These are phyloP conservation scores for Tetrapisispora nanseiensis DNA, from an alignment of 805 yeast species.

Conservation along the genomic window DNA sequence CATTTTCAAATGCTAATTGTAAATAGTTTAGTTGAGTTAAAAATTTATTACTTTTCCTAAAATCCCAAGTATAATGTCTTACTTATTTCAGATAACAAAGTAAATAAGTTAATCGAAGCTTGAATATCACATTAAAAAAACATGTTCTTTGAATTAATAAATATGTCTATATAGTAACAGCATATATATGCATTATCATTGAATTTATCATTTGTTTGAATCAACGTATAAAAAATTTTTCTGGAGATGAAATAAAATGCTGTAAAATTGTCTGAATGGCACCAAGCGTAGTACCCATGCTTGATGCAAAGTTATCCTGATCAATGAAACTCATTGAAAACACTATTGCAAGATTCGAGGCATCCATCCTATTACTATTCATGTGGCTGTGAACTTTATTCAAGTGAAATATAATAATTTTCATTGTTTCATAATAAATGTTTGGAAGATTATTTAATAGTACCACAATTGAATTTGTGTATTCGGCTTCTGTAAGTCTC, in stretches of 20 bases:
- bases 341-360: slow-evolving; percentile 84
- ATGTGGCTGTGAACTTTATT: slow-evolving; percentile 56
- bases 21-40: no score
- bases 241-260: slow-evolving; percentile 36
- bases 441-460: slow-evolving; percentile 44
- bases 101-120: no score
- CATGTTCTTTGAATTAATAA: no score
- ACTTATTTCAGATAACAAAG: not conserved
- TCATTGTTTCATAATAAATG: slow-evolving; percentile 58
- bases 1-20: not conserved
- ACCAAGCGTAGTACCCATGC: slow-evolving; percentile 43
- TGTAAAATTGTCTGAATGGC: slow-evolving; percentile 45
- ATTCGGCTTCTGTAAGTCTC: slow-evolving; percentile 20
- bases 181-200: no score
- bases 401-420: slow-evolving; percentile 60
- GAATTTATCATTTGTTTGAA: no score
- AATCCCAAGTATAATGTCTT: no score
- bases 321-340: slow-evolving; percentile 56
- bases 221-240: slow-evolving; percentile 20
- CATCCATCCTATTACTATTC: slow-evolving; percentile 72
- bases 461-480: slow-evolving; percentile 17
- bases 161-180: no score
- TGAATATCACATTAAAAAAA: no score
- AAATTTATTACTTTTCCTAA: no score
- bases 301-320: slow-evolving; percentile 33